Conservation (phyloP, 2,329 filamentous ascomycete species). For the Ophiostoma sp. region DNA sequence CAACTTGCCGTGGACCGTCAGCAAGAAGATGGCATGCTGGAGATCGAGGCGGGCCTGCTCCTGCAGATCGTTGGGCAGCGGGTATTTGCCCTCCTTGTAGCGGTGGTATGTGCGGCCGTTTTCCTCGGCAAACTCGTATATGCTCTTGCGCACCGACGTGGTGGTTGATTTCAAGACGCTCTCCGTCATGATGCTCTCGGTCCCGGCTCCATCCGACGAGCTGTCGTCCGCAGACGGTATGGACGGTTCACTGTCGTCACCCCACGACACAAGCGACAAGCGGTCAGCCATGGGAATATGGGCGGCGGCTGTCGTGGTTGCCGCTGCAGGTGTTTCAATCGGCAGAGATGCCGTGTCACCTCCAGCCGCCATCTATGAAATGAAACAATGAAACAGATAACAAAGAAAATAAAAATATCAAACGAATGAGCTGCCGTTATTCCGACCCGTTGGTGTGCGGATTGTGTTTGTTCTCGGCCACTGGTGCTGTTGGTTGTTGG, state of each 20-base stretch:
- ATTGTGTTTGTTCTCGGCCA: too few species aligned
- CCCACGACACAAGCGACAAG: slow-evolving; percentile 23
- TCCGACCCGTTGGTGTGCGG: too few species aligned
- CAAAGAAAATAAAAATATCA: neutral
- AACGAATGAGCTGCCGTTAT: too few species aligned
- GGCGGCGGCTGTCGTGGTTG: neutral
- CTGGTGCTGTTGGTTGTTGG: too few species aligned
- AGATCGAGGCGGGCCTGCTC: slow-evolving; percentile 33
- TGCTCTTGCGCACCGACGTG: slow-evolving; percentile 21
- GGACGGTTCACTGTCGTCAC: slow-evolving; percentile 20
- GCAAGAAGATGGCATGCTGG: slow-evolving; percentile 35
- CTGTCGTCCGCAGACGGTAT: slow-evolving; percentile 22
- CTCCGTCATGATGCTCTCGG: neutral
- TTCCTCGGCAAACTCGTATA: slow-evolving; percentile 26
- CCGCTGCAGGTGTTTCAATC: neutral
- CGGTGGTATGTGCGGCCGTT: slow-evolving; percentile 27
- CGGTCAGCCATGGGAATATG: slow-evolving; percentile 22
- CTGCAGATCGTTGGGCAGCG: slow-evolving; percentile 28
- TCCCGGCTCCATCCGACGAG: neutral
- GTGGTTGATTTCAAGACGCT: slow-evolving; percentile 14
- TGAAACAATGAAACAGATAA: neutral
- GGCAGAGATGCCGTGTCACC: neutral
- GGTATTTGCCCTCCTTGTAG: slow-evolving; percentile 27
- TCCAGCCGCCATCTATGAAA: neutral
- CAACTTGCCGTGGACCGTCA: slow-evolving; percentile 41